Base-by-base conservation (phyloP, 108 stramenopile genomes). In the Craspedostauros australis region DNA sequence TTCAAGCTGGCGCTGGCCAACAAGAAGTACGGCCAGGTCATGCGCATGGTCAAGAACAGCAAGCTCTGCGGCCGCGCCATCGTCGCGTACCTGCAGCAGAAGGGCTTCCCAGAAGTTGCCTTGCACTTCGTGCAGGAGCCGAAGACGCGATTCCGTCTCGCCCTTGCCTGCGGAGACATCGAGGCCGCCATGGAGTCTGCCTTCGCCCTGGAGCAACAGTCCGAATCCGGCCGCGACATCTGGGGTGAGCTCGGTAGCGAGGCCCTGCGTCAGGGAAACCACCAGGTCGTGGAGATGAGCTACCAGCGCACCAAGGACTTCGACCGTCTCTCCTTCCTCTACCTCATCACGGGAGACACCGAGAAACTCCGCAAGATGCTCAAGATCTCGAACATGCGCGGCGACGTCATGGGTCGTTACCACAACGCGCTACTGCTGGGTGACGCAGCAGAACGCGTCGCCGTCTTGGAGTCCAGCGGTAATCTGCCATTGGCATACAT, bases 81-180 rank as follows among this genome's bases (percentile, higher is more conserved):
- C 57, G 94, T 98, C 42, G 87, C 91, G 2, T 99, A 97, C 66
- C 76, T 99, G 50, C 96, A 97, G 60, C 72, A 81, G 18, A 96
- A 96, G 71, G 98, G 98, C 21, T 99, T 93, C 71, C 96, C 98
- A 0, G 98, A 99, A 68, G 96, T 99, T 18, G 98, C 98, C 6
- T 84, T 99, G 45, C 96, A 98, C 76, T 99, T 99, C 68, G 98
- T 97, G 16, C 80, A 81, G 22, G 98, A 99, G 63, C 89, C 87
- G 12, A 76, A 79, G 55, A 96, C 96, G 26, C 68, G 94, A 20
- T 99, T 99, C 82, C 86, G 89, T 39, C 76, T 99, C 39, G 96
- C 98, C 33, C 76, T 99, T 39, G 98, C 95, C 7, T 99, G 98
- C 68, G 98, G 98, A 43, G 95, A 97, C 71, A 95, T 99, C 57